A percentile compares a stretch with the other conserved stretches of the same genome.
Evolutionary conservation across 2,329 filamentous ascomycete species (phyloP).

Genomic region (Sclerotinia subarctica): DNA sequence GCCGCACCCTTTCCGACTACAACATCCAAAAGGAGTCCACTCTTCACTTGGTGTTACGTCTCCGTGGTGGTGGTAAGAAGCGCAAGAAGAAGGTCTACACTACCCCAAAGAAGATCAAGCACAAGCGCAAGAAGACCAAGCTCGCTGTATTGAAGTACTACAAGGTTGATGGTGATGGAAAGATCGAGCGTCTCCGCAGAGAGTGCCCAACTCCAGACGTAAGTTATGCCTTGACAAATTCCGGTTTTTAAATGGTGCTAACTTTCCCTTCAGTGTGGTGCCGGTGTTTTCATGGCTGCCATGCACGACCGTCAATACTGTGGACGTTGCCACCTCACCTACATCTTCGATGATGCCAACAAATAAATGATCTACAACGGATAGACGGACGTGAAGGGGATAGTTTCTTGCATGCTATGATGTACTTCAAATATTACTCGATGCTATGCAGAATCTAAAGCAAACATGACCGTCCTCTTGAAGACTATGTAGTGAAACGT

Average conservation of each 20-base stretch:
- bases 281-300: slow-evolving; percentile 99
- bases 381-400: slow-evolving; percentile 18
- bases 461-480: not conserved
- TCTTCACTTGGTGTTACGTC: slow-evolving; percentile 94
- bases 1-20: slow-evolving; percentile 98
- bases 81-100: slow-evolving; percentile 99
- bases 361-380: slow-evolving; percentile 52
- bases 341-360: slow-evolving; percentile 63
- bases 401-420: slow-evolving; percentile 24
- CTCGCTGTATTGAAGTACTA: slow-evolving; percentile 99
- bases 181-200: slow-evolving; percentile 98
- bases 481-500: slow-evolving; percentile 1
- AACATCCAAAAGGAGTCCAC: slow-evolving; percentile 99
- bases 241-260: slow-evolving; percentile 35
- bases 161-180: slow-evolving; percentile 99
- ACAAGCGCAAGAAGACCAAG: slow-evolving; percentile 99
- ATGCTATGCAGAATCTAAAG: slow-evolving; percentile 23
- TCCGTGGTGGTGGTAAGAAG: slow-evolving; percentile 99
- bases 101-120: slow-evolving; percentile 99
- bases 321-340: slow-evolving; percentile 69
- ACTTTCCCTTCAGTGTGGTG: slow-evolving; percentile 71
- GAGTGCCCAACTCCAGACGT: slow-evolving; percentile 93
- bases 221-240: slow-evolving; percentile 43
- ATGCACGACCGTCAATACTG: slow-evolving; percentile 92
- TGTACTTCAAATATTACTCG: slow-evolving; percentile 22